A percentile compares a stretch with the other conserved stretches of the same genome.
Conservation (phyloP, 2,329 filamentous ascomycete species). For the Diplodia scrobiculata region DNA sequence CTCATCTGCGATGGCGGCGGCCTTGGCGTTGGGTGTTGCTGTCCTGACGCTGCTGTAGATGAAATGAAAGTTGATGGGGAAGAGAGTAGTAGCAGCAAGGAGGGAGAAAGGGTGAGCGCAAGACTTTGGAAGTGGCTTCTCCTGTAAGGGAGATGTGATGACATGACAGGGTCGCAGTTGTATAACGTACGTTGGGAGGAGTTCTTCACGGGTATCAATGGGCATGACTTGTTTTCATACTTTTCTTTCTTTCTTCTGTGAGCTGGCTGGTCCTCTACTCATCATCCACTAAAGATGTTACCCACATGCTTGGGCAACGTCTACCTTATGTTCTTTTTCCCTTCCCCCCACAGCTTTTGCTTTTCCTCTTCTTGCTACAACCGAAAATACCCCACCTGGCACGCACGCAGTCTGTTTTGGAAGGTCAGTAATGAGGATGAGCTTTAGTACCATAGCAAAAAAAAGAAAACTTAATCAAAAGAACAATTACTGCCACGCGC, state of each 20-base stretch:
- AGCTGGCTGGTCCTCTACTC: not conserved
- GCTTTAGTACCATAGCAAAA: not conserved
- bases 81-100: too few species aligned
- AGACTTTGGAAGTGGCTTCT: too few species aligned
- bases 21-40: not conserved
- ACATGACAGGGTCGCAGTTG: too few species aligned
- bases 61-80: not conserved
- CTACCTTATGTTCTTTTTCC: not conserved
- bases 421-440: not conserved
- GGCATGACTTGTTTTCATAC: too few species aligned
- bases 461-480: not conserved
- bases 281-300: not conserved
- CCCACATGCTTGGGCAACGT: not conserved
- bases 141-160: too few species aligned
- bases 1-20: not conserved
- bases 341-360: not conserved
- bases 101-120: too few species aligned
- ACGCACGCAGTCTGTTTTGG: not conserved
- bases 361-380: not conserved
- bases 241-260: not conserved
- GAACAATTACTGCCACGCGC: not conserved
- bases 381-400: not conserved
- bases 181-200: not conserved
- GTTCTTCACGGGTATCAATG: not conserved
- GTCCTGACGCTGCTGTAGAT: slow-evolving; percentile 7